Base-by-base conservation (phyloP, 164 flowering plant species). In the Aristolochia contorta region DNA sequence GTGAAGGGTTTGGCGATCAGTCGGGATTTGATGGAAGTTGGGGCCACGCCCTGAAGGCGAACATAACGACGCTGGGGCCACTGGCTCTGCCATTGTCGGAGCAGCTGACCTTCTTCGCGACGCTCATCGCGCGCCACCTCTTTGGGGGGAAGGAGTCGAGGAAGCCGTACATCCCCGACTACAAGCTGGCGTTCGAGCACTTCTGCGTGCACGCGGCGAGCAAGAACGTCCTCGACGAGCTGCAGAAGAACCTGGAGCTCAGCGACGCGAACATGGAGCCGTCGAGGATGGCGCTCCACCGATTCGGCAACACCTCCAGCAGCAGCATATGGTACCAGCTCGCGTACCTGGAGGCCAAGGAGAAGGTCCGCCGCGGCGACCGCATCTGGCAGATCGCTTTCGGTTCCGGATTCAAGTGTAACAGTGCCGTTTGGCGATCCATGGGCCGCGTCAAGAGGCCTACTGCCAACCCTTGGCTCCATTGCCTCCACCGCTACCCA, bases 371-470 rank as follows among this genome's bases (percentile, higher is more conserved):
- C 24, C 64, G 86, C 22, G 98, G 97, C 2, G 96, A 93, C 52
- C 79, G 98, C 19, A 66, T 90, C 12, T 93, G 98, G 98, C 97
- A 89, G 64, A 65, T 93, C 2, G 82, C 96, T 0, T 93, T 87
- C 47, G 98, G 98, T 16, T 89, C 97, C 0, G 98, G 98, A 1
- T 86, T 93, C 71, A 93, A 93, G 74, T 93, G 98, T 72, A 93
- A 93, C 75, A 87, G 96, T 14, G 76, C 76, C 0, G 97, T 93
- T 52, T 93, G 97, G 98, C 60, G 65, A 43, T 65, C 97, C 1
- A 47, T 93, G 47, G 70, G 85, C 4, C 74, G 80, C 7, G 73
- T 78, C 8, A 75, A 56, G 72, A 84, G 69, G 75, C 86, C 93
- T 1, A 27, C 75, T 0, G 61, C 74, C 64, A 83, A 72, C 72